Evolutionary conservation across 2,329 filamentous ascomycete genomes (phyloP).

Genomic region (Aspergillus niger): DNA sequence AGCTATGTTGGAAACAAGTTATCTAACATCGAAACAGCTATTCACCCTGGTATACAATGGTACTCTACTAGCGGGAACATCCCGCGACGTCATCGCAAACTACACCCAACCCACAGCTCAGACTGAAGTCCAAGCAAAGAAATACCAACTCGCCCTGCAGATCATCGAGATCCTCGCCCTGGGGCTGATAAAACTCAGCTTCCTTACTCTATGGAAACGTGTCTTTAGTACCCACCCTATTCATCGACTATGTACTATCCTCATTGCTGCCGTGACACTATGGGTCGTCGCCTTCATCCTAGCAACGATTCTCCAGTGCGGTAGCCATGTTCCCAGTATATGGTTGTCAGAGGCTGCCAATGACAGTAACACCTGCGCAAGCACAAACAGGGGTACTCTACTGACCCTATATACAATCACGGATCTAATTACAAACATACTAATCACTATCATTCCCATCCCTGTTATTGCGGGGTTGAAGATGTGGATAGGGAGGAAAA

Average conservation of each 20-base stretch:
- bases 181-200: background rate
- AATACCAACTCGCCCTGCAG: background rate
- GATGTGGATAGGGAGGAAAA: background rate
- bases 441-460: background rate
- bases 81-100: background rate
- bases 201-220: background rate
- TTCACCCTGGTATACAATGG: background rate
- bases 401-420: background rate
- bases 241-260: background rate
- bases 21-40: background rate
- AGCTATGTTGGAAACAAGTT: background rate
- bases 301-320: background rate
- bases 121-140: background rate
- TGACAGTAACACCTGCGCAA: background rate
- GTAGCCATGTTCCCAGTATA: background rate
- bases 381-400: background rate
- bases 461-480: background rate
- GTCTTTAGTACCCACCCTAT: background rate
- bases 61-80: background rate
- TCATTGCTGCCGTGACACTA: accelerated
- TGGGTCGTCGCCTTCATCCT: background rate
- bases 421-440: background rate
- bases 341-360: background rate
- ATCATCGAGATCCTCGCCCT: background rate
- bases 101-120: background rate